Base-by-base conservation (phyloP, 257 asterid species). In the Pogostemon cablin region DNA sequence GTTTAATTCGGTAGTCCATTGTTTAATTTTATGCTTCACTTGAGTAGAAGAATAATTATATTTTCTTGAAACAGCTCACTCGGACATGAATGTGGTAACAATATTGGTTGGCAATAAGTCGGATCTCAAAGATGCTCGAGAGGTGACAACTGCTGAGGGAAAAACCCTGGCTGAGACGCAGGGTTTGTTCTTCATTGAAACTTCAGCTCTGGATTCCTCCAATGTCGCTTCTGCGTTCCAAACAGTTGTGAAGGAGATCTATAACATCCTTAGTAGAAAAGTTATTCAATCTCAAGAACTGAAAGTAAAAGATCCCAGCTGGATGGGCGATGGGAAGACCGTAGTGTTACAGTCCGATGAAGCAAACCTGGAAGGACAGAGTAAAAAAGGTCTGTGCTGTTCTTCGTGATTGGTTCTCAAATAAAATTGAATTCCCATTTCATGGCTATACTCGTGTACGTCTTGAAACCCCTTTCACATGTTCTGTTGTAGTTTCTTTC, bases 231-330 rank as follows among this genome's bases (percentile, higher is more conserved):
- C 68, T 43, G 98, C 98, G 10, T 93, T 93, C 62, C 89, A 86
- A 75, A 93, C 90, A 2, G 93, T 93, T 10, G 96, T 93, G 75
- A 87, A 54, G 63, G 98, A 93, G 83, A 93, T 93, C 15, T 93
- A 79, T 48, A 86, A 81, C 84, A 90, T 93, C 62, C 74, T 93
- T 72, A 93, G 97, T 74, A 81, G 93, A 75, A 93, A 93, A 79
- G 98, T 93, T 12, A 93, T 93, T 63, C 98, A 93, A 82, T 90
- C 98, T 46, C 97, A 90, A 82, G 98, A 93, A 74, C 81, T 93
- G 56, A 85, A 86, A 72, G 77, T 73, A 32, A 90, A 86, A 58
- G 97, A 87, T 69, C 60, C 86, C 1, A 79, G 75, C 7, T 82
- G 86, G 80, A 40, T 84, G 78, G 88, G 79, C 0, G 68, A 81